Evolutionary conservation across 441 rosid genomes (phyloP), one percentile per base, ranked within the genome.

Genomic region (Sinapis alba): DNA sequence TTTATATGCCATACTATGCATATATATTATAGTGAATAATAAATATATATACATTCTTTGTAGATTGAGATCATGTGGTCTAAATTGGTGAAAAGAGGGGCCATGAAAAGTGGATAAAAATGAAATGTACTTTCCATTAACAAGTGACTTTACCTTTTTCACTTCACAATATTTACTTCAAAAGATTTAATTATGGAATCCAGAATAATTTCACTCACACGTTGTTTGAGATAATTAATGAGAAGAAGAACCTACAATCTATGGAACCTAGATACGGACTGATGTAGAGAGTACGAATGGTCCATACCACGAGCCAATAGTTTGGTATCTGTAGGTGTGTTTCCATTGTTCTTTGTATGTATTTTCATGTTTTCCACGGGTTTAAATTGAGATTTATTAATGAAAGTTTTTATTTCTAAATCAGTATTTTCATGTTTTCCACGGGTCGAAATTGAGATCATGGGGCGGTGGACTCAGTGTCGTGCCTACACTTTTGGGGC

Each of bases 61-160:
- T 24, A 24, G 27, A n/a, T n/a, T n/a, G n/a, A n/a, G n/a, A n/a
- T n/a, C n/a, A n/a, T n/a, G n/a, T n/a, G 71, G 80, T 47, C 24
- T 32, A 3, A 64, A 57, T 56, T 30, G 30, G 62, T 57, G 7
- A 43, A 63, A 61, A 26, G 6, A 15, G 15, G 19, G 19, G 53
- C 19, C 19, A 45, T 45, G 53, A 45, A 45, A 45, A 20, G 16
- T 45, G 19, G 53, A 45, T 45, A 6, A 45, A 32, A 15, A 45
- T n/a, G 19, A 15, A 15, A 15, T 45, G 19, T 45, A 45, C 53
- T 45, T 45, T 12, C 54, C 13, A 19, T 51, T 43, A 45, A 65
- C 68, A 71, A 77, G 62, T 45, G 71, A 70, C 76, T 71, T 58
- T 58, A 77, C 72, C 72, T 65, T 27, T 65, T 71, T 9, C 34